phyloP scores from a whole-genome alignment of 2,329 filamentous ascomycete species.

The Aureobasidium sp. region DNA sequence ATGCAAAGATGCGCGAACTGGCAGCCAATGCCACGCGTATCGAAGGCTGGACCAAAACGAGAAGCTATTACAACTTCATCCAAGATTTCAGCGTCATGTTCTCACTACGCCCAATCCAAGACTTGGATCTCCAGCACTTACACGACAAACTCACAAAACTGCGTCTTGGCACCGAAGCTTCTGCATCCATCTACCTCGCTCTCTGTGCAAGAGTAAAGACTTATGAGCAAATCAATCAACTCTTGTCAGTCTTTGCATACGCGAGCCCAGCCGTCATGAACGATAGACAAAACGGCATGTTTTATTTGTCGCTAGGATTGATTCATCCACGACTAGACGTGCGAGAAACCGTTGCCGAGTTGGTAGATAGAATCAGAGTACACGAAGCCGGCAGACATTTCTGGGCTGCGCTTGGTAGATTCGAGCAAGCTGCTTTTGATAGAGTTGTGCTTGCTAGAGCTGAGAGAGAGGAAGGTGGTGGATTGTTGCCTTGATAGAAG shows the following conservation, averaged over 20 bases:
- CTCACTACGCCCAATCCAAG: slow-evolving; percentile 54
- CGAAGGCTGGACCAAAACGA: slow-evolving; percentile 92
- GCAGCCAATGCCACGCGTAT: slow-evolving; percentile 88
- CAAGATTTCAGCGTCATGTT: slow-evolving; percentile 32
- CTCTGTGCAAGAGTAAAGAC: slow-evolving; percentile 56
- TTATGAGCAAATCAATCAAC: slow-evolving; percentile 72
- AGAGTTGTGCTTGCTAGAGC: slow-evolving; percentile 63
- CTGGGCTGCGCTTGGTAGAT: slow-evolving; percentile 79
- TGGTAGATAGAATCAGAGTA: slow-evolving; percentile 73
- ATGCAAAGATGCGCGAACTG: slow-evolving; percentile 72
- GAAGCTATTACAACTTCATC: slow-evolving; percentile 93
- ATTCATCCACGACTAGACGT: slow-evolving; percentile 85
- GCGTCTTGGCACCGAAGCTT: slow-evolving; percentile 67
- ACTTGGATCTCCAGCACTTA: slow-evolving; percentile 84
- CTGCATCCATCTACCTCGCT: slow-evolving; percentile 77
- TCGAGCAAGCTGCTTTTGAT: slow-evolving; percentile 79
- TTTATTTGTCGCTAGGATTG: slow-evolving; percentile 82
- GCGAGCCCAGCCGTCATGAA: slow-evolving; percentile 37
- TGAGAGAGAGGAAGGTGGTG: slow-evolving; percentile 18
- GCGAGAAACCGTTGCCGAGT: slow-evolving; percentile 65
- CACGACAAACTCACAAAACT: slow-evolving; percentile 84
- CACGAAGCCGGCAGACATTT: slow-evolving; percentile 92
- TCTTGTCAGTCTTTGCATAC: slow-evolving; percentile 28
- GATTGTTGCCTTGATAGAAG: background rate
- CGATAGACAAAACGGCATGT: slow-evolving; percentile 59